Evolutionary conservation across 225 moss, liverwort and hornwort genomes (phyloP), one percentile per base, ranked within the genome.

Genomic region (Sphagnum contortum): DNA sequence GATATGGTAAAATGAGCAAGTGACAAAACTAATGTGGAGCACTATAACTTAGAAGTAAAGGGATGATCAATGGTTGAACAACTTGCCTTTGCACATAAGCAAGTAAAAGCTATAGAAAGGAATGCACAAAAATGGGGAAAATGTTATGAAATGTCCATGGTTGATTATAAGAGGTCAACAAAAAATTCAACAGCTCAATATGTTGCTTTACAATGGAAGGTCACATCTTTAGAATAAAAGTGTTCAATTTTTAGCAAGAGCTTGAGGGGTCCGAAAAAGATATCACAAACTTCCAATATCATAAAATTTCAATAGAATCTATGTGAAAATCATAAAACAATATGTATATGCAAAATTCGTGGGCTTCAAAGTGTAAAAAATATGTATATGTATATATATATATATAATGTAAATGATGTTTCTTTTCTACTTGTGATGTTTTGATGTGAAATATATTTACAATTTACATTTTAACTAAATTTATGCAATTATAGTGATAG

Each of bases 121-220:
- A 90, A 94, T 73, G 75, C 90, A 2, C 90, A 90, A 61, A 88
- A 94, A 62, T 94, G 90, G 93, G 90, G 90, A 76, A 86, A 84
- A 63, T 86, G 93, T 51, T 90, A 89, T 56, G 88, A 88, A 61
- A 77, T 67, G 5, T 69, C 82, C 29, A 71, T 80, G 76, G 85
- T 81, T 45, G 88, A 81, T 12, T 82, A 86, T 65, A 94, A 77
- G 57, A 63, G 69, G 66, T 76, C 83, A 2, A 66, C 79, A 47
- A 90, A 90, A 59, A 90, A 87, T 64, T 66, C 86, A 29, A 71
- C 86, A 7, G 47, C 61, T 3, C 88, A 90, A 58, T 83, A 82
- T 70, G 78, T 82, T 9, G 73, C 74, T 4, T 61, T 88, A 49
- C 90, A 90, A 59, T 86, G 75, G 67, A 94, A 88, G 65, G 75